A percentile compares a stretch with the other conserved stretches of the same genome.
Conservation (phyloP, 2,329 filamentous ascomycete genomes). For the Pestalotiopsis sp. region DNA sequence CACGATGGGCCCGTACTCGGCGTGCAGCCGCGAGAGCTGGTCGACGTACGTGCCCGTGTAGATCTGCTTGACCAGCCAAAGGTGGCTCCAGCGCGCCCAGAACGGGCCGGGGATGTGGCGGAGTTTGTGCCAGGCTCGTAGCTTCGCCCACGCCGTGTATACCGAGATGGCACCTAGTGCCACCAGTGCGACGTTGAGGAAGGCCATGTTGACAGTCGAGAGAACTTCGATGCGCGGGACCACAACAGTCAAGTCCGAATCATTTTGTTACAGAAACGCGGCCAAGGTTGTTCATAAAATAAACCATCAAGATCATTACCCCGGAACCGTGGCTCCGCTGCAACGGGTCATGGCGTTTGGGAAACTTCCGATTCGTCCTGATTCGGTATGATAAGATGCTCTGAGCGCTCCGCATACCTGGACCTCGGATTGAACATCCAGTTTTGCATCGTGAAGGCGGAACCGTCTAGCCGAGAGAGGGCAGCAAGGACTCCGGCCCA, state of each 20-base stretch:
- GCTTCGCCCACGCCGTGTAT: neutral
- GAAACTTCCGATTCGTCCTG: neutral
- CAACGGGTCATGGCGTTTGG: neutral
- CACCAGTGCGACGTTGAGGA: neutral
- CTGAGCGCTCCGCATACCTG: neutral
- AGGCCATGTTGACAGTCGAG: neutral
- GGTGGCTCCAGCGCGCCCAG: neutral
- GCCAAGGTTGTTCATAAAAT: neutral
- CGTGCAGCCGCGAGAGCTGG: conserved; percentile 7
- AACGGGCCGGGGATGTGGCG: conserved; percentile 14
- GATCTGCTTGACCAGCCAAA: neutral
- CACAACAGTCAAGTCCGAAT: too few relatives aligned
- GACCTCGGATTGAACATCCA: neutral
- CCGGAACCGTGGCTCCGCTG: neutral
- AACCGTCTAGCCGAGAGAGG: neutral
- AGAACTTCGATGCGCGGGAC: too few relatives aligned
- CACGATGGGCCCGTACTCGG: conserved; percentile 13
- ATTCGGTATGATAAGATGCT: neutral
- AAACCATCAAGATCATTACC: neutral
- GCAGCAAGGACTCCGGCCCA: neutral
- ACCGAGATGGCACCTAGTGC: neutral
- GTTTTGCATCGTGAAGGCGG: neutral
- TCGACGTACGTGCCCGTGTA: neutral
- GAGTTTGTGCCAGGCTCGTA: neutral
- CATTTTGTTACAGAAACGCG: too few relatives aligned